Evolutionary conservation across 768 basidiomycete genomes (phyloP).

Genomic region (Kwoniella bestiolae): DNA sequence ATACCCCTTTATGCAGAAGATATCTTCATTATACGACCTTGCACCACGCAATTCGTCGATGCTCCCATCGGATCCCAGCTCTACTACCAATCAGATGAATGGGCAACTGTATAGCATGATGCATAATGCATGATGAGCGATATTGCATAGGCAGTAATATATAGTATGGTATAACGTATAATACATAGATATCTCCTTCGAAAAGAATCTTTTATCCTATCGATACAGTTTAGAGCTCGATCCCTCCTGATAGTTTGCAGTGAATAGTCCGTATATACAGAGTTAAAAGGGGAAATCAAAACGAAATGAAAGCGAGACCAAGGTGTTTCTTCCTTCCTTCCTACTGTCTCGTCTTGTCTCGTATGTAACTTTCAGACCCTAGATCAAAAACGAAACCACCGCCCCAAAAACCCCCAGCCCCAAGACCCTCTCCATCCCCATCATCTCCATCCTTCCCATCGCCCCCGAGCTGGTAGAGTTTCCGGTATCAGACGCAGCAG

Average conservation of each 20-base stretch:
- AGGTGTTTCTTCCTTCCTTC: background rate
- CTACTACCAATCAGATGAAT: too few species aligned
- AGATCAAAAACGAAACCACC: background rate
- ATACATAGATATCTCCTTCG: background rate
- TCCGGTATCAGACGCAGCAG: constrained; percentile 3
- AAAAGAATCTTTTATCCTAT: background rate
- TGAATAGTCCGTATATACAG: background rate
- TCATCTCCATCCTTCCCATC: background rate
- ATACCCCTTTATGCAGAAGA: too few species aligned
- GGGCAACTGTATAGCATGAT: too few species aligned
- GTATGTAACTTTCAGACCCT: background rate
- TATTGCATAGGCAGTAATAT: background rate
- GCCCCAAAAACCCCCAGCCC: background rate
- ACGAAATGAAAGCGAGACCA: background rate
- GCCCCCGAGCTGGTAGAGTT: background rate
- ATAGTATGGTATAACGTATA: background rate
- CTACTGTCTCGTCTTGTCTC: background rate
- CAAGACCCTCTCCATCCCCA: background rate
- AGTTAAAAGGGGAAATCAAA: background rate
- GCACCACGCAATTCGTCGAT: too few species aligned
- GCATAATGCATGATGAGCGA: background rate
- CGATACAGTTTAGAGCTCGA: constrained; percentile 1
- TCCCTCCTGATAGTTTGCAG: background rate
- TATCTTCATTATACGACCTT: too few species aligned
- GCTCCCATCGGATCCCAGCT: too few species aligned